These are phyloP conservation scores for Diaporthe citriasiana DNA, from an alignment of 2,329 filamentous ascomycete genomes.

Conservation along the genomic window DNA sequence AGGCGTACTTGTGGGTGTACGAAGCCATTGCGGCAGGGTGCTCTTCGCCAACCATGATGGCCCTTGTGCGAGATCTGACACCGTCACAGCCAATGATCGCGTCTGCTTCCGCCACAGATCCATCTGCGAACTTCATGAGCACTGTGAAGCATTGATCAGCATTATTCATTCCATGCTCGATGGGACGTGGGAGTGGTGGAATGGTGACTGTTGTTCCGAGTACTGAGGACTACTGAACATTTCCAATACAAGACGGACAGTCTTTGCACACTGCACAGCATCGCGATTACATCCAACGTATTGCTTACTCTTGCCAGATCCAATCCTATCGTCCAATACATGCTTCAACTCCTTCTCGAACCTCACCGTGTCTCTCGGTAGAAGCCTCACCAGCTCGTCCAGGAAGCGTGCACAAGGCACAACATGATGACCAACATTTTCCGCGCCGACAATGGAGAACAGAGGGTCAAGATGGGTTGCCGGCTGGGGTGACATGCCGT, in stretches of 20 bases:
- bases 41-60: slow-evolving; percentile 62
- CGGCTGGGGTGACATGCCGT: slow-evolving; percentile 44
- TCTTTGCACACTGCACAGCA: slow-evolving; percentile 17
- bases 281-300: background rate
- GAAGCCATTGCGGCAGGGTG: slow-evolving; percentile 56
- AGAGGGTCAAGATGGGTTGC: slow-evolving; percentile 40
- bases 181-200: background rate
- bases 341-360: slow-evolving; percentile 50
- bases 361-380: slow-evolving; percentile 44
- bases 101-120: slow-evolving; percentile 49
- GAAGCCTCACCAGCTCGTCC: slow-evolving; percentile 47
- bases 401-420: slow-evolving; percentile 48
- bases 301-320: slow-evolving; percentile 35
- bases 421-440: slow-evolving; percentile 43
- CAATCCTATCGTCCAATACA: slow-evolving; percentile 48
- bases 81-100: slow-evolving; percentile 71
- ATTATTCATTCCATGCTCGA: background rate
- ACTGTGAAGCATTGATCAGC: slow-evolving; percentile 16
- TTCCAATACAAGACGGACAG: background rate
- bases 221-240: background rate
- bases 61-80: slow-evolving; percentile 68
- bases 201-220: slow-evolving; percentile 6
- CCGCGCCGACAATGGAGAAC: slow-evolving; percentile 44
- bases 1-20: slow-evolving; percentile 71
- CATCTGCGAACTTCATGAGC: slow-evolving; percentile 47